Base-by-base conservation (phyloP, 345 rosid species). In the Linum lewisii region DNA sequence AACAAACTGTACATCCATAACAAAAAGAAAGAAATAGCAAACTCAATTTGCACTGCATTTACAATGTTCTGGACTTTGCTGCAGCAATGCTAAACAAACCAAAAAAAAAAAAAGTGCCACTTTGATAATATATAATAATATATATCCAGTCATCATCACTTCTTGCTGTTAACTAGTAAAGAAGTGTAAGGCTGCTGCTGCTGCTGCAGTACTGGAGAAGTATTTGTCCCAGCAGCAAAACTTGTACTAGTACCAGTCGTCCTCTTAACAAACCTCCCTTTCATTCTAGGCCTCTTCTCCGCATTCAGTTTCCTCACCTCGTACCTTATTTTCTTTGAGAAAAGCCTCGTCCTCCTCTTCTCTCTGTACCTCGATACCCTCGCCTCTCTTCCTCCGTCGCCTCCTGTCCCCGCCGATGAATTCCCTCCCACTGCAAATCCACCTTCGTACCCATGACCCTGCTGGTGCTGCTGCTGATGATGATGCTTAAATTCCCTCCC, bases 261-360 rank as follows among this genome's bases (percentile, higher is more conserved):
- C 73, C 89, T 82, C 80, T 93, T 93, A 7, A 93, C 95, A 66
- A 93, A 93, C 67, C 99, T 82, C 58, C 99, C 99, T 72, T 93
- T 93, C 95, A 93, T 86, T 64, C 99, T 63, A 5, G 99, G 99
- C 81, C 94, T 86, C 74, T 86, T 86, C 82, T 93, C 97, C 0
- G 99, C 99, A 57, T 93, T 82, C 75, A 86, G 22, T 66, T 86
- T 93, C 61, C 99, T 78, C 13, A 92, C 99, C 72, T 93, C 95
- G 72, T 88, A 93, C 75, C 99, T 76, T 74, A 86, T 93, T 79
- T 89, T 93, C 86, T 88, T 86, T 0, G 99, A 85, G 69, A 93
- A 93, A 81, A 87, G 47, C 61, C 99, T 89, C 13, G 83, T 93
- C 63, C 91, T 77, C 58, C 95, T 62, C 75, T 93, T 93, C 71